Percentiles rank a stretch among this genome's conserved stretches.
Conservation (phyloP, 441 rosid species). For the Gossypium aridum region DNA sequence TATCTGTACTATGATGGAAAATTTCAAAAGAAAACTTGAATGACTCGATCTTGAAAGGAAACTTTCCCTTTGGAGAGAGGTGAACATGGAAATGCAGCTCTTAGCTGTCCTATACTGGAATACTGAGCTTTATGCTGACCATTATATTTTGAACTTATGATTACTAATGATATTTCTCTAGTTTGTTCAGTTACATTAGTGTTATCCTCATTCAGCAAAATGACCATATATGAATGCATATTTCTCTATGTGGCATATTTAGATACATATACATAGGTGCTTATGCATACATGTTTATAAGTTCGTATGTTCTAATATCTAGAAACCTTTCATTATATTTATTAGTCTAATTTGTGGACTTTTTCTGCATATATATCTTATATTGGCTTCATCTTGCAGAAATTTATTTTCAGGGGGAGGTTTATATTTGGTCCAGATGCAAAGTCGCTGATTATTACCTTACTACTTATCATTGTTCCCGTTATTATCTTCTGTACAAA, state of each 20-base stretch:
- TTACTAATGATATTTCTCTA: neutral
- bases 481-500: conserved; percentile 36
- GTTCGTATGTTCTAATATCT: neutral
- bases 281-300: neutral
- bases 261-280: neutral
- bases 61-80: neutral
- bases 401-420: conserved; percentile 42
- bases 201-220: neutral
- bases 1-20: neutral
- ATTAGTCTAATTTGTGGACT: neutral
- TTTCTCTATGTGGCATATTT: neutral
- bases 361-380: neutral
- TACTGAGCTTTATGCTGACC: neutral
- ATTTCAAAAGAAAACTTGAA: neutral
- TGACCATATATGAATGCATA: neutral
- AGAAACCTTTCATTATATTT: neutral
- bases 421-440: conserved; percentile 61
- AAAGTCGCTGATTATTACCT: conserved; percentile 33
- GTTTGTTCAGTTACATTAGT: neutral
- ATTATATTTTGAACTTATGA: neutral
- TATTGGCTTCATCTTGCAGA: conserved; percentile 26
- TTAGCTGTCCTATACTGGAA: neutral
- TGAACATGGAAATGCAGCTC: neutral
- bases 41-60: neutral
- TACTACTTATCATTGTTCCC: conserved; percentile 41